Percentiles rank a stretch among this genome's conserved stretches.
phyloP scores from a whole-genome alignment of 768 basidiomycete species.

The Pleurotus eryngii region DNA sequence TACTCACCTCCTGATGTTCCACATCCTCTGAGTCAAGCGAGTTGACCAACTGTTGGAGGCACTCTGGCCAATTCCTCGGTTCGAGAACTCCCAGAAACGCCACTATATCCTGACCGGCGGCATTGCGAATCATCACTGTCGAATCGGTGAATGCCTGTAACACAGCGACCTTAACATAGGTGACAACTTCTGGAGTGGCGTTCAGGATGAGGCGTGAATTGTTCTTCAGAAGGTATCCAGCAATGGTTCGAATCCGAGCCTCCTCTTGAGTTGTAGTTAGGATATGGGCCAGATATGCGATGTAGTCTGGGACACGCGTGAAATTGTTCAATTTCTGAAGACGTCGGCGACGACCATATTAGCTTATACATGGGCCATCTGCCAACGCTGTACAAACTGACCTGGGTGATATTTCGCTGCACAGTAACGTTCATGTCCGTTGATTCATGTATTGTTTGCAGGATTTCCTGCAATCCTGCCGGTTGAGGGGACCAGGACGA shows the following conservation, averaged over 20 bases:
- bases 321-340: constrained; percentile 81
- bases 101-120: constrained; percentile 91
- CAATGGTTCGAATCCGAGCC: constrained; percentile 91
- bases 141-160: constrained; percentile 79
- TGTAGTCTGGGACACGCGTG: constrained; percentile 88
- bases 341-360: neutral
- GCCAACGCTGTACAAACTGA: constrained; percentile 27
- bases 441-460: constrained; percentile 88
- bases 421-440: constrained; percentile 73
- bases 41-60: constrained; percentile 78
- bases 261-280: constrained; percentile 82
- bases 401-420: constrained; percentile 82
- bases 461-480: constrained; percentile 86
- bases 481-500: constrained; percentile 82
- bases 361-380: no score
- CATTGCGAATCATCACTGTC: constrained; percentile 87
- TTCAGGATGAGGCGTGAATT: constrained; percentile 77
- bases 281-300: constrained; percentile 94
- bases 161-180: constrained; percentile 73
- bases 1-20: constrained; percentile 81
- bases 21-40: constrained; percentile 74
- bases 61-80: constrained; percentile 94
- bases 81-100: constrained; percentile 85
- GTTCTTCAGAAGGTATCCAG: constrained; percentile 97
- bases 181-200: constrained; percentile 60